Evolutionary conservation across 75 land plant species (phyloP), one percentile per base, ranked within the genome.

Genomic region (Larix kaempferi): DNA sequence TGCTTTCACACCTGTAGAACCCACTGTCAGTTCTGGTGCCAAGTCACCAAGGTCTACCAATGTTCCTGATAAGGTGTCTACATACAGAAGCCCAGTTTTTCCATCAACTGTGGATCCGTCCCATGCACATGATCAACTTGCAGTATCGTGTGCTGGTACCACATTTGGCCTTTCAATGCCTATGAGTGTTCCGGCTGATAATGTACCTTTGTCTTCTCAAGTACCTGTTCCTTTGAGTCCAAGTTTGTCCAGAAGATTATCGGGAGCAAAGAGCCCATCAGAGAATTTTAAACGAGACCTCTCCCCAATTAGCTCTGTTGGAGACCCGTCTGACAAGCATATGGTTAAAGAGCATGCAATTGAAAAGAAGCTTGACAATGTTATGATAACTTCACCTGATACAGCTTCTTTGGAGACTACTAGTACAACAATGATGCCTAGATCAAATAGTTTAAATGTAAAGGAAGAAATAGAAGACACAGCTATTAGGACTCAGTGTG

Each of bases 211-310:
- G 21, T 77, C 79, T 22, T 83, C 87, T 57, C 83, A 74, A 74
- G 75, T 84, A 33, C 76, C 85, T 59, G 80, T 66, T 74, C 83
- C 92, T 41, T 66, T 79, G 79, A 87, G 88, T 76, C 89, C 89
- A 35, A 82, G 81, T n/a, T 39, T 81, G 59, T 85, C 88, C 21
- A 58, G 85, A 44, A 80, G 71, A 49, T 74, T 77, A 33, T 86
- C 93, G 66, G 82, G 82, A 41, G 74, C 81, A 10, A 83, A 77
- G 35, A 91, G 83, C 72, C 86, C 88, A 72, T 59, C 78, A 67
- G 79, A 75, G 59, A 73, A 52, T 80, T 80, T 80, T 84, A 93
- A 92, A 23, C 71, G 64, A 8, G 77, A 74, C 44, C 25, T 77
- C 71, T 27, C 77, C 22, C 54, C 23, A 19, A n/a, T 41, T 49